Conservation (phyloP, 1,284 basidiomycete species). For the Rhodotorula sp. region DNA sequence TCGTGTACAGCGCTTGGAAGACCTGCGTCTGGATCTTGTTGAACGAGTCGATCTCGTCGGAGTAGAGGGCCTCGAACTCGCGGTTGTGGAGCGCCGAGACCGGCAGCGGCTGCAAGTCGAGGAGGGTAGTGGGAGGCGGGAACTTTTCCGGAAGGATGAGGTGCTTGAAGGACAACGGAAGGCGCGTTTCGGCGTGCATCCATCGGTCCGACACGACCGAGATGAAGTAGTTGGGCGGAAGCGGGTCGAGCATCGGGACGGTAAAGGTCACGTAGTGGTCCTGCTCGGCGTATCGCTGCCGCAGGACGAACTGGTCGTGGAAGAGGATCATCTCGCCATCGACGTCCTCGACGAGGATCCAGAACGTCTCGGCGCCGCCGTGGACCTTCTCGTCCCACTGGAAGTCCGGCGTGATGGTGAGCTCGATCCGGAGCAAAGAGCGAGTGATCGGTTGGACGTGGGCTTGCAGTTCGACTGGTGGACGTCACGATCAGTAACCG, state of each 20-base stretch:
- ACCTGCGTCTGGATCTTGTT: conserved; percentile 99
- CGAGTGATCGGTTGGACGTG: conserved; percentile 92
- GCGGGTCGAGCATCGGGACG: conserved; percentile 93
- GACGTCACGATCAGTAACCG: background rate
- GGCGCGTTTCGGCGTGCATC: conserved; percentile 89
- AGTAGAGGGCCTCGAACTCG: conserved; percentile 83
- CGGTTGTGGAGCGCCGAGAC: conserved; percentile 87
- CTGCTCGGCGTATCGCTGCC: conserved; percentile 73
- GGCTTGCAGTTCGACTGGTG: conserved; percentile 63
- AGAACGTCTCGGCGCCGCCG: conserved; percentile 81
- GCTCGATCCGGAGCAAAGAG: conserved; percentile 79
- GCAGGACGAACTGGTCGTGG: conserved; percentile 88
- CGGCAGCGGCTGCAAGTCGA: conserved; percentile 89
- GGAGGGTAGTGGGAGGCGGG: conserved; percentile 84
- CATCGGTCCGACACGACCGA: conserved; percentile 92
- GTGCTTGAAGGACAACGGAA: conserved; percentile 97
- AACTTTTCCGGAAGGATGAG: conserved; percentile 97
- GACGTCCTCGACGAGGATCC: conserved; percentile 92
- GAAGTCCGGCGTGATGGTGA: conserved; percentile 93
- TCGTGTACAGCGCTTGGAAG: conserved; percentile 94
- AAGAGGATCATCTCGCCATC: conserved; percentile 95
- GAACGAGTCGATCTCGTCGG: conserved; percentile 67
- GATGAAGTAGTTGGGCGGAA: conserved; percentile 97
- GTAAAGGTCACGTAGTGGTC: conserved; percentile 94
- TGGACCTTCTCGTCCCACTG: conserved; percentile 96